Evolutionary conservation across 1,139 yeast species (phyloP).

Genomic region (Hyphopichia khmerensis): DNA sequence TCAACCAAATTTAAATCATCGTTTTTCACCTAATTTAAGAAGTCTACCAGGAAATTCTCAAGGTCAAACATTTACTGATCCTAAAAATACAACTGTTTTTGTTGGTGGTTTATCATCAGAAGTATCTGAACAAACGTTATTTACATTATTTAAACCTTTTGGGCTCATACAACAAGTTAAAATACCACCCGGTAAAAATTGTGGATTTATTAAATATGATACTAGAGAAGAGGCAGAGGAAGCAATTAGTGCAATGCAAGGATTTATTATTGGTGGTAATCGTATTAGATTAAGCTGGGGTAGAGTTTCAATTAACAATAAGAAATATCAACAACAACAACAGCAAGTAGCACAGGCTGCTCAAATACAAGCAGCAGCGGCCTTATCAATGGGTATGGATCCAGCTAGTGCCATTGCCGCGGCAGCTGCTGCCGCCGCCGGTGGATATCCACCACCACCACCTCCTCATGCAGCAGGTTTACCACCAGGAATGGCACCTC

Average conservation of each 20-base stretch:
- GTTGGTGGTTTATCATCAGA: conserved; percentile 84
- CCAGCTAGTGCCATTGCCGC: conserved; percentile 30
- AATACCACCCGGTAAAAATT: conserved; percentile 88
- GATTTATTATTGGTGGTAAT: conserved; percentile 83
- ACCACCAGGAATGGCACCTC: conserved; percentile 8
- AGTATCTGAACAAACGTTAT: conserved; percentile 73
- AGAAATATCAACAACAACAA: conserved; percentile 34
- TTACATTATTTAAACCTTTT: conserved; percentile 75
- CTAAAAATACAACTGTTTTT: conserved; percentile 88
- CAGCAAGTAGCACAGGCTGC: conserved; percentile 35
- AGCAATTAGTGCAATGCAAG: conserved; percentile 91
- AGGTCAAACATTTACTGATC: conserved; percentile 53
- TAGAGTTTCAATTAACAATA: conserved; percentile 43
- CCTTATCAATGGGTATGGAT: conserved; percentile 36
- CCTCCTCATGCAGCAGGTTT: neutral
- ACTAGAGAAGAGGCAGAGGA: conserved; percentile 82
- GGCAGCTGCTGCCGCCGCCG: conserved; percentile 25
- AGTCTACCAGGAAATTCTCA: too few relatives aligned
- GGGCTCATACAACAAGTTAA: conserved; percentile 84
- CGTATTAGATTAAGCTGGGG: conserved; percentile 92
- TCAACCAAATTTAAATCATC: too few relatives aligned
- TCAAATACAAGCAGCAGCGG: conserved; percentile 35
- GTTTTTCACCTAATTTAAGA: neutral
- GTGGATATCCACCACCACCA: conserved; percentile 17
- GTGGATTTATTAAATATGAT: conserved; percentile 87